Evolutionary conservation across 805 yeast species (phyloP).

Genomic region (Lachancea fermentati): DNA sequence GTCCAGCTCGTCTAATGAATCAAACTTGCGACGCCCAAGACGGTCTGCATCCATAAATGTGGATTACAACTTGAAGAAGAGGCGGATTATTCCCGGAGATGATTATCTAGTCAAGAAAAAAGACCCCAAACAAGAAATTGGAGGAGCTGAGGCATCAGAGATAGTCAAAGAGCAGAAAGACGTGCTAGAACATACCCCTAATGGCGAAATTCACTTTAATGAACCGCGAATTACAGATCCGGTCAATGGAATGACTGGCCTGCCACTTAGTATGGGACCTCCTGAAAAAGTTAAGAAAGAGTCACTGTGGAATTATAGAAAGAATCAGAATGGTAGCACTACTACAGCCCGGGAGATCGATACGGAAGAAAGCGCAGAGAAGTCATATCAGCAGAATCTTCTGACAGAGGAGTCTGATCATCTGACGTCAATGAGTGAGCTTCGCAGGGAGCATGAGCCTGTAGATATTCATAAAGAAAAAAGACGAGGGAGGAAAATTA

Average conservation of each 20-base stretch:
- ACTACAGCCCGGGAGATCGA: constrained; percentile 3
- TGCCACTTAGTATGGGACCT: constrained; percentile 67
- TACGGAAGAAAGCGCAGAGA: neutral
- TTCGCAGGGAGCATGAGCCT: constrained; percentile 21
- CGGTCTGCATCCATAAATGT: constrained; percentile 27
- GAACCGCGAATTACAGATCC: constrained; percentile 59
- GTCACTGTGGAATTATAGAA: constrained; percentile 44
- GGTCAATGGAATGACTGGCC: constrained; percentile 60
- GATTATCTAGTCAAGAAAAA: constrained; percentile 11
- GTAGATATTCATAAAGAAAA: constrained; percentile 14
- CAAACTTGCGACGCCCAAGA: constrained; percentile 21
- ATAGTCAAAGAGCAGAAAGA: constrained; percentile 1
- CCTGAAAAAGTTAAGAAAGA: constrained; percentile 52
- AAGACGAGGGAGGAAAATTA: constrained; percentile 6
- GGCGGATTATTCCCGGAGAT: constrained; percentile 27
- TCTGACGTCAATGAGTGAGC: constrained; percentile 30
- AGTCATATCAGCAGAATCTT: constrained; percentile 20
- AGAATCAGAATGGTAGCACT: constrained; percentile 14
- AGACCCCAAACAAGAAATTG: constrained; percentile 1
- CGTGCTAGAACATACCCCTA: constrained; percentile 4
- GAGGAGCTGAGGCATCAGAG: neutral
- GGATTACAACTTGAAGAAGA: constrained; percentile 30
- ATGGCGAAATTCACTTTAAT: constrained; percentile 25
- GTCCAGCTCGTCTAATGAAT: constrained; percentile 8
- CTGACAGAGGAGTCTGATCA: constrained; percentile 33